phyloP scores from a whole-genome alignment of 306 rosid genomes.

The Rosa multiflora region DNA sequence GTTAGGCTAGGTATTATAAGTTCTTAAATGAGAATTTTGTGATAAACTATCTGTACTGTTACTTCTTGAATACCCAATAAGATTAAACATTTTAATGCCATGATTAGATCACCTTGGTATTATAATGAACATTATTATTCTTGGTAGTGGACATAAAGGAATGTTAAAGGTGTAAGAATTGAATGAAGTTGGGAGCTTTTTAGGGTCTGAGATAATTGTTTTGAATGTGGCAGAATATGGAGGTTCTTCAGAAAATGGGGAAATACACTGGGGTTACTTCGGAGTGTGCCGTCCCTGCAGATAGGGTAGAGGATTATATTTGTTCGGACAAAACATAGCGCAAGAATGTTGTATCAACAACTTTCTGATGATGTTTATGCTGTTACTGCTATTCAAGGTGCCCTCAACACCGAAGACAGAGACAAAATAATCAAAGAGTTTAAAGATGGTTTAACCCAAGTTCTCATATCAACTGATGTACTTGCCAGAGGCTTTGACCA shows the following conservation, averaged over 20 bases:
- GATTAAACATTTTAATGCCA: not conserved
- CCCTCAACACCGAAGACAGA: constrained; percentile 52
- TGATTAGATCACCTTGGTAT: not conserved
- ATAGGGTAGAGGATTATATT: constrained; percentile 87
- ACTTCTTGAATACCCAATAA: not conserved
- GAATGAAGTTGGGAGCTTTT: no score
- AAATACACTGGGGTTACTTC: no score
- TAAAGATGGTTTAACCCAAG: constrained; percentile 75
- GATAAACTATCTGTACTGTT: not conserved
- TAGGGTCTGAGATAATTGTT: no score
- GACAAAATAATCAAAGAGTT: constrained; percentile 85
- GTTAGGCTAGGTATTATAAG: not conserved
- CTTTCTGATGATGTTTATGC: constrained; percentile 65
- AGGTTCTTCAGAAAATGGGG: no score
- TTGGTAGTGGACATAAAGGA: constrained; percentile 4
- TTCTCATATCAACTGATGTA: constrained; percentile 79
- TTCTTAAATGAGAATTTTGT: not conserved
- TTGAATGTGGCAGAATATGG: no score
- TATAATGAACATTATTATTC: not conserved
- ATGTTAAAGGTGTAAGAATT: not conserved
- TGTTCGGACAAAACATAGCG: constrained; percentile 69
- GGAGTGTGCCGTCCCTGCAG: no score
- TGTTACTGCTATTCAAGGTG: constrained; percentile 78
- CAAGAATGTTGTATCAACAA: constrained; percentile 51
- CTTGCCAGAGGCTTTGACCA: constrained; percentile 90